Evolutionary conservation across 106 monocot species (phyloP), one percentile per base, ranked within the genome.

Genomic region (Allium fistulosum): DNA sequence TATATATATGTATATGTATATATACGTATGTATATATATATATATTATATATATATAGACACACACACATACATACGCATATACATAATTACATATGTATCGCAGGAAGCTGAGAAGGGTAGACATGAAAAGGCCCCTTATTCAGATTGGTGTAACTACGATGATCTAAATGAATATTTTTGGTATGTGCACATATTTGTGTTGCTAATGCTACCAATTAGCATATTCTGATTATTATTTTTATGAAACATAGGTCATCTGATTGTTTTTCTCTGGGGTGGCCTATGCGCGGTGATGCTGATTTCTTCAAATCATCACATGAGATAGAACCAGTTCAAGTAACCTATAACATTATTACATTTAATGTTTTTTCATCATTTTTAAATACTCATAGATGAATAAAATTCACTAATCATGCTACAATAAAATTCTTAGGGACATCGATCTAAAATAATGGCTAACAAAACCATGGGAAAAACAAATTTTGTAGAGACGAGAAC

Each of bases 91-190:
- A 27, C 46, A 51, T 68, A 76, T 8, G 66, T 75, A 74, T 83
- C 16, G 15, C 57, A 99, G 99, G 99, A 99, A 83, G 74, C 90
- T 17, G 87, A 79, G 49, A 99, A 93, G 83, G 82, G 89, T 59
- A 81, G 82, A 67, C 71, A 90, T 80, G 99, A 93, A 71, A 87
- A 87, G 77, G 80, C 93, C 27, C 83, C 90, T 67, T 84, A 93
- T 78, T 87, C 99, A 69, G 53, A 70, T 55, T 99, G 93, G 99
- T 90, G 92, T 71, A 99, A 99, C 75, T 99, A 99, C 72, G 99
- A 99, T 69, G 99, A 99, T 74, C 76, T 99, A 53, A 99, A 99
- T 81, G 99, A 99, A 80, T 99, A 90, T 63, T 99, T 99, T 77
- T 99, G 99, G 95, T 96, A 10, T 53, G 86, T 74, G 11, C 57